Conservation (phyloP, 2,329 filamentous ascomycete species). For the Phaeosphaeria sp. region DNA sequence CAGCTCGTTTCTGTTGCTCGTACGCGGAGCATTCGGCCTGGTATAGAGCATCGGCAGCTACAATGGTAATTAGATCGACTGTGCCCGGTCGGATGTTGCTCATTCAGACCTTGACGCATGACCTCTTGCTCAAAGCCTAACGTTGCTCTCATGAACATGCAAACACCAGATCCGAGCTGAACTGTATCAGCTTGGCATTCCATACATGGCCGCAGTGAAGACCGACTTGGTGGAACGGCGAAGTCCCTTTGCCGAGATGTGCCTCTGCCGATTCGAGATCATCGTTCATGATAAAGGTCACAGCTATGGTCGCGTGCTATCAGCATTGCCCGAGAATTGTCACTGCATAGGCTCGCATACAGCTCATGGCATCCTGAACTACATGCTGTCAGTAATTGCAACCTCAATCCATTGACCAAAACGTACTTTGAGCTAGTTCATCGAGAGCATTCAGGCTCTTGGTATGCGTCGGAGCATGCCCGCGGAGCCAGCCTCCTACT, state of each 20-base stretch:
- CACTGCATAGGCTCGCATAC: conserved; percentile 32
- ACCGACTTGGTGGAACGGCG: conserved; percentile 80
- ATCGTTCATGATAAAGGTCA: conserved; percentile 82
- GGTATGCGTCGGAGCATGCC: conserved; percentile 51
- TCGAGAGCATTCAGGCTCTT: conserved; percentile 64
- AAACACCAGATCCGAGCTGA: conserved; percentile 78
- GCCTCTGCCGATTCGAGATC: conserved; percentile 85
- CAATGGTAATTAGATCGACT: conserved; percentile 10
- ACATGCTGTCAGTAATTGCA: conserved; percentile 22
- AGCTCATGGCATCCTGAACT: conserved; percentile 58
- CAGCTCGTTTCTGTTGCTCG: conserved; percentile 76
- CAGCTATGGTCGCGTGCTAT: conserved; percentile 55
- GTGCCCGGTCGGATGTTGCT: background rate
- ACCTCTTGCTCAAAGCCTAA: conserved; percentile 91
- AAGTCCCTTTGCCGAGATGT: conserved; percentile 73
- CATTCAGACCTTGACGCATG: conserved; percentile 73
- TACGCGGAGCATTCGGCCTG: conserved; percentile 79
- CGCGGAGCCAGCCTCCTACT: conserved; percentile 50
- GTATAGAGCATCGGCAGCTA: conserved; percentile 72
- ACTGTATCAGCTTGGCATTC: conserved; percentile 24
- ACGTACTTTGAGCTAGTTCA: conserved; percentile 63
- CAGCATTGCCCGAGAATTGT: conserved; percentile 20
- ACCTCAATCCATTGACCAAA: background rate
- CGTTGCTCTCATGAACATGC: conserved; percentile 84
- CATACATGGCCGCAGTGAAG: background rate